Evolutionary conservation across 2,329 filamentous ascomycete species (phyloP).

Genomic region (Exophiala lecanii-corni): DNA sequence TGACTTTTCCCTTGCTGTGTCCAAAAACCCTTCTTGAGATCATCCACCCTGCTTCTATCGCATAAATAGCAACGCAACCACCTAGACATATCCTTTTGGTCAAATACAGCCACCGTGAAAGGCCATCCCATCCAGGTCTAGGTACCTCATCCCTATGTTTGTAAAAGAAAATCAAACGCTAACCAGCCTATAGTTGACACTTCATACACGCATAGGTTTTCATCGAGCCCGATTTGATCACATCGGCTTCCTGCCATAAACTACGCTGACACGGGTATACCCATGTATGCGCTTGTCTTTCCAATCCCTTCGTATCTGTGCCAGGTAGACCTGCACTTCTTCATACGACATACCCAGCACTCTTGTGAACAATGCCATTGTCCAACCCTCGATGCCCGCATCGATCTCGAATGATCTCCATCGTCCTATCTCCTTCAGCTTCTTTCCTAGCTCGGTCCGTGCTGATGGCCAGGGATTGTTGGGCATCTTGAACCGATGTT

Average conservation of each 20-base stretch:
- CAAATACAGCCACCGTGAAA: too few relatives aligned
- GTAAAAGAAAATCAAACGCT: too few relatives aligned
- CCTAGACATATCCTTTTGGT: too few relatives aligned
- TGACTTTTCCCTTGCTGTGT: too few relatives aligned
- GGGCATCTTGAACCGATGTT: constrained; percentile 28
- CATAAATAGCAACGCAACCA: too few relatives aligned
- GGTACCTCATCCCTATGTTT: too few relatives aligned
- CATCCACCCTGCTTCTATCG: too few relatives aligned
- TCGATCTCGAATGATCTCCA: constrained; percentile 17
- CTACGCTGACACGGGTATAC: constrained; percentile 10
- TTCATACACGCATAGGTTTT: too few relatives aligned
- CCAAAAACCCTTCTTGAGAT: too few relatives aligned
- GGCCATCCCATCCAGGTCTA: too few relatives aligned
- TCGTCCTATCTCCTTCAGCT: constrained; percentile 26
- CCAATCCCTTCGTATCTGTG: constrained; percentile 22
- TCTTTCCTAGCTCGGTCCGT: constrained; percentile 5
- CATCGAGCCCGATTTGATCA: too few relatives aligned
- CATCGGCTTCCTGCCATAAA: constrained; percentile 12
- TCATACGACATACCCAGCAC: constrained; percentile 27
- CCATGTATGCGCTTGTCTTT: constrained; percentile 2
- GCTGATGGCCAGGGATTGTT: constrained; percentile 27
- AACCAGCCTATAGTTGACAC: too few relatives aligned
- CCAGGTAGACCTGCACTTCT: constrained; percentile 25
- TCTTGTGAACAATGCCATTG: constrained; percentile 23
- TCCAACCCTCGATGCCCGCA: constrained; percentile 22